Base-by-base conservation (phyloP, 495 filamentous ascomycete species). In the Podospora conica region DNA sequence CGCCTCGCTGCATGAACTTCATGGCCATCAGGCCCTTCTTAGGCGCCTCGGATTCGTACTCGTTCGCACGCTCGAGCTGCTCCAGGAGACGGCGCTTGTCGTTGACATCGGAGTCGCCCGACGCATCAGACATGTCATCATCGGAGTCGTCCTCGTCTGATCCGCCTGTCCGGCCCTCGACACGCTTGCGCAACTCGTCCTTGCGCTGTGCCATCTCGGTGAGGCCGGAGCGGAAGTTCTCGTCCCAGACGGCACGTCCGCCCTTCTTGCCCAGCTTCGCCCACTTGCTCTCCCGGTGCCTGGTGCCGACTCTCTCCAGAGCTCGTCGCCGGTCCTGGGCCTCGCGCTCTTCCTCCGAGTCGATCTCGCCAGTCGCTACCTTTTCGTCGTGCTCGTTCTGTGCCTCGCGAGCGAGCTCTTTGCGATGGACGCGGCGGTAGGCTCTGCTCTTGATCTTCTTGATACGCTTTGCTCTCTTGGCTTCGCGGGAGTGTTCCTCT, bases 371-470 rank as follows among this genome's bases (percentile, higher is more conserved):
- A 22, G 87, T 86, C 60, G 81, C 82, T 21, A 81, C 76, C 54
- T 94, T 79, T 27, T 87, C 86, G 54, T 91, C 87, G 25, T 84
- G 82, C 61, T 92, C 87, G n/a, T 86, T 85, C 60, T 91, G 82
- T 66, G 90, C 87, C 54, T 88, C 78, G 65, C 86, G 86, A 73
- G 91, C 86, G 12, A 87, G 84, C 70, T 97, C 91, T 70, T 91
- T 96, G 40, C 95, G 88, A 74, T 97, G 96, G 23, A 98, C 88
- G 60, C 93, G 87, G 20, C 92, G 88, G 72, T 93, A 98, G 0
- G 92, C 85, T 72, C 96, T 98, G 70, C 89, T 93, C 81, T 98
- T 98, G 75, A 98, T 98, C 80, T 97, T 98, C 77, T 97, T 96
- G 76, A 98, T 90, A 3, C 95, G 88, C 77, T 94, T 96, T 4